Percentiles rank a stretch among this genome's conserved stretches.
These are phyloP conservation scores for Neoarthrinium moseri DNA, from an alignment of 2,329 filamentous ascomycete species.

Conservation along the genomic window DNA sequence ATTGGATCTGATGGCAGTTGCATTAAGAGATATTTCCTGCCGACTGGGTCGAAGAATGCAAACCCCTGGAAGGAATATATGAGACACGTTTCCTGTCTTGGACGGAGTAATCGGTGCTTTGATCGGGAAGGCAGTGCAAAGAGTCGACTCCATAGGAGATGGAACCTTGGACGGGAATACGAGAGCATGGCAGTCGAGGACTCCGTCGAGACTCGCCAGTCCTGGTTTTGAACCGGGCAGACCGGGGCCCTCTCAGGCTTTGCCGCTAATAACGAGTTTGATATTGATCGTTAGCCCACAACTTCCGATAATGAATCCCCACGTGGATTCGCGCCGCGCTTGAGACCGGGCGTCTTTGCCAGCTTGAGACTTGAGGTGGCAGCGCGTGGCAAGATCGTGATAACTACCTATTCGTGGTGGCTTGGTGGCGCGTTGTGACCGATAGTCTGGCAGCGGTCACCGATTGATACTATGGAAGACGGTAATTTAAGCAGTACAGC, in stretches of 20 bases:
- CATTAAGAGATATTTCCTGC: no score
- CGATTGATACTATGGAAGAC: no score
- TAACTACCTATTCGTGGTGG: no score
- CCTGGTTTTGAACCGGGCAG: no score
- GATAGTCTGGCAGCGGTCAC: no score
- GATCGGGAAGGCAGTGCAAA: not conserved
- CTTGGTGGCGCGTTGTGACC: no score
- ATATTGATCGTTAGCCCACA: conserved; percentile 8
- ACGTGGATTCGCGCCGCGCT: not conserved
- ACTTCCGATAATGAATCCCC: not conserved
- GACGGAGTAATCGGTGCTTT: not conserved
- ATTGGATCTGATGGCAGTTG: no score
- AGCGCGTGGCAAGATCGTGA: no score
- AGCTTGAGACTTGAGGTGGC: not conserved
- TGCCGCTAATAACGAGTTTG: conserved; percentile 8
- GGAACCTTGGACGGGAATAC: conserved; percentile 2
- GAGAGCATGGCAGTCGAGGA: no score
- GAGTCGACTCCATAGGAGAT: not conserved
- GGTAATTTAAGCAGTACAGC: no score
- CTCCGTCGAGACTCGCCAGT: no score
- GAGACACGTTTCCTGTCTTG: not conserved
- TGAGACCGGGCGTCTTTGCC: not conserved
- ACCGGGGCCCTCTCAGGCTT: conserved; percentile 4
- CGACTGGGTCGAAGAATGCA: not conserved
- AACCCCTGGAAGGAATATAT: not conserved